Conservation (phyloP, 805 yeast species). For the Maudiozyma saulgeensis region DNA sequence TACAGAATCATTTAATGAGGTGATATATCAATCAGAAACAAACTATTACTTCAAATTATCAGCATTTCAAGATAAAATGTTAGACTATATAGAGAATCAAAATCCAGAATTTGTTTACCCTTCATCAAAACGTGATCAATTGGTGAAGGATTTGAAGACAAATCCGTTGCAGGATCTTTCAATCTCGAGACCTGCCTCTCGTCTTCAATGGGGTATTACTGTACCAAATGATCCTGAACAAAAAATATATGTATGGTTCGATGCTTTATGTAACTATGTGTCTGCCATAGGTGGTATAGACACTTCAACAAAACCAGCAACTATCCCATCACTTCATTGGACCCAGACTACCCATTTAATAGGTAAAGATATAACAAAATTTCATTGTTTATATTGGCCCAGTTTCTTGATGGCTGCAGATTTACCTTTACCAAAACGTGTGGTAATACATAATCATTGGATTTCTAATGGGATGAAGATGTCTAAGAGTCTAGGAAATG, state of each 20-base stretch:
- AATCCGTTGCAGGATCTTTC: slow-evolving; percentile 56
- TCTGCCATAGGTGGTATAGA: slow-evolving; percentile 60
- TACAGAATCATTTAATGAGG: slow-evolving; percentile 69
- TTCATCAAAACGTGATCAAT: slow-evolving; percentile 38
- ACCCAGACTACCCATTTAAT: slow-evolving; percentile 59
- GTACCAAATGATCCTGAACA: slow-evolving; percentile 78
- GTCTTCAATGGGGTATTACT: slow-evolving; percentile 82
- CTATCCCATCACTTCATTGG: slow-evolving; percentile 15
- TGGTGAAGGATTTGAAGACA: slow-evolving; percentile 49
- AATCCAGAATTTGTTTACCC: slow-evolving; percentile 65
- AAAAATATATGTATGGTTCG: slow-evolving; percentile 92
- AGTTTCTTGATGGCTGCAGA: slow-evolving; percentile 78
- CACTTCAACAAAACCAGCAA: background rate
- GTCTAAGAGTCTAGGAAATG: slow-evolving; percentile 91
- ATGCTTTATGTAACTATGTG: slow-evolving; percentile 79
- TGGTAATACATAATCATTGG: slow-evolving; percentile 94
- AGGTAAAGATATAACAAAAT: slow-evolving; percentile 84
- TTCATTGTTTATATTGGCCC: slow-evolving; percentile 94
- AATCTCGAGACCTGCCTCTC: slow-evolving; percentile 71
- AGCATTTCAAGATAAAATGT: slow-evolving; percentile 44
- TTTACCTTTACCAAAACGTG: slow-evolving; percentile 55
- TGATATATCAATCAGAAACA: slow-evolving; percentile 62
- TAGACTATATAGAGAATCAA: slow-evolving; percentile 33
- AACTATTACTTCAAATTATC: slow-evolving; percentile 81
- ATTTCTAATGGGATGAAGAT: slow-evolving; percentile 78